Percentiles rank a stretch among this genome's conserved stretches.
Evolutionary conservation across 2,329 filamentous ascomycete species (phyloP).

Genomic region (Annulohypoxylon truncatum): DNA sequence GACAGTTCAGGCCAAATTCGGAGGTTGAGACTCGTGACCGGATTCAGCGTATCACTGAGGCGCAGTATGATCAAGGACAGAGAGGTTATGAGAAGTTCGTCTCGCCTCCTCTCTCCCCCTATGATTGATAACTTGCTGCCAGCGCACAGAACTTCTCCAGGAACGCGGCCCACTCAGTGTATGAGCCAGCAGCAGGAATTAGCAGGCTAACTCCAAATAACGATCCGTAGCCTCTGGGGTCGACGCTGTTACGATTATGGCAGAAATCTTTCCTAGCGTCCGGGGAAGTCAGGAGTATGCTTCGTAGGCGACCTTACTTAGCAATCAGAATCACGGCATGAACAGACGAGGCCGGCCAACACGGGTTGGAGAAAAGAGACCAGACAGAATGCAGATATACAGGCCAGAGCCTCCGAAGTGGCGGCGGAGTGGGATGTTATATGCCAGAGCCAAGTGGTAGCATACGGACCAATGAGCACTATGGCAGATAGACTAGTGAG

Average conservation of each 20-base stretch:
- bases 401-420: slow-evolving; percentile 3
- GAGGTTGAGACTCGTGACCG: slow-evolving; percentile 34
- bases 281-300: neutral
- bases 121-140: slow-evolving; percentile 13
- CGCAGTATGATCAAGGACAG: slow-evolving; percentile 25
- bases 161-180: slow-evolving; percentile 14
- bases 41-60: slow-evolving; percentile 28
- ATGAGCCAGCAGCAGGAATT: slow-evolving; percentile 12
- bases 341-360: slow-evolving; percentile 4
- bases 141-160: slow-evolving; percentile 30
- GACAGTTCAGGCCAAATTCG: slow-evolving; percentile 35
- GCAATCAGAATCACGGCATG: neutral
- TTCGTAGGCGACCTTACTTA: neutral
- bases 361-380: neutral
- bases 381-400: slow-evolving; percentile 14
- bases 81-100: slow-evolving; percentile 20
- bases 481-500: slow-evolving; percentile 36
- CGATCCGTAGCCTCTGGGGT: slow-evolving; percentile 4
- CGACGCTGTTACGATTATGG: slow-evolving; percentile 5
- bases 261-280: slow-evolving; percentile 2
- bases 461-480: slow-evolving; percentile 29
- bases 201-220: slow-evolving; percentile 8
- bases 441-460: slow-evolving; percentile 34
- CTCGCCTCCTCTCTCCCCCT: slow-evolving; percentile 15
- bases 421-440: slow-evolving; percentile 27